Conservation (phyloP, 257 asterid species). For the Parsonsia alboflavescens region DNA sequence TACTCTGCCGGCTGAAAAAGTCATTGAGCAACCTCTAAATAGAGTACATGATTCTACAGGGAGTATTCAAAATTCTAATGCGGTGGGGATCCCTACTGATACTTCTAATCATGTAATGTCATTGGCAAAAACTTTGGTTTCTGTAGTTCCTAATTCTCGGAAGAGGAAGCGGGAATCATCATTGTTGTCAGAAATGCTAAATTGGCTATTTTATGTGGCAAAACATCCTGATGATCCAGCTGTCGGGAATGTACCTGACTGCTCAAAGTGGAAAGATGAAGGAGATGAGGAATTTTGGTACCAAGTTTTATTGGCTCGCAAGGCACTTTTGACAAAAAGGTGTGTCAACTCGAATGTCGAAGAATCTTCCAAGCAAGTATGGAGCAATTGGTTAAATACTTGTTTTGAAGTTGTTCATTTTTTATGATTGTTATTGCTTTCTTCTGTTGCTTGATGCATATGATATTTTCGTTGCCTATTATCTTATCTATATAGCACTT, state of each 20-base stretch:
- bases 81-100: conserved; percentile 6
- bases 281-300: conserved; percentile 42
- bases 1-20: conserved; percentile 21
- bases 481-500: neutral
- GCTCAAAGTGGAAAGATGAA: conserved; percentile 49
- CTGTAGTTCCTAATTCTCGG: conserved; percentile 25
- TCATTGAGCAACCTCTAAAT: neutral
- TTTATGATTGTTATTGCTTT: conserved; percentile 1
- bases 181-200: conserved; percentile 41
- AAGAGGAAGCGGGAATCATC: conserved; percentile 55
- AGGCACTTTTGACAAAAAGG: conserved; percentile 37
- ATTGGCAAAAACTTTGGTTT: conserved; percentile 21
- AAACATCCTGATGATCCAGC: conserved; percentile 43
- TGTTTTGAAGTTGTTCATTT: conserved; percentile 9
- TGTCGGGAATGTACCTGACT: conserved; percentile 44
- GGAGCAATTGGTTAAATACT: conserved; percentile 7
- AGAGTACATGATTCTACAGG: conserved; percentile 7
- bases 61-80: conserved; percentile 11
- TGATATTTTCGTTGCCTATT: neutral
- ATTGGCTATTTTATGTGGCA: conserved; percentile 53
- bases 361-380: conserved; percentile 50
- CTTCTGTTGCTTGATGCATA: neutral
- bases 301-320: conserved; percentile 51
- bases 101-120: conserved; percentile 6
- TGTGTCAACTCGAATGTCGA: conserved; percentile 26